Evolutionary conservation across 176 grass and related monocot species (phyloP).

Genomic region (Guadua angustifolia): DNA sequence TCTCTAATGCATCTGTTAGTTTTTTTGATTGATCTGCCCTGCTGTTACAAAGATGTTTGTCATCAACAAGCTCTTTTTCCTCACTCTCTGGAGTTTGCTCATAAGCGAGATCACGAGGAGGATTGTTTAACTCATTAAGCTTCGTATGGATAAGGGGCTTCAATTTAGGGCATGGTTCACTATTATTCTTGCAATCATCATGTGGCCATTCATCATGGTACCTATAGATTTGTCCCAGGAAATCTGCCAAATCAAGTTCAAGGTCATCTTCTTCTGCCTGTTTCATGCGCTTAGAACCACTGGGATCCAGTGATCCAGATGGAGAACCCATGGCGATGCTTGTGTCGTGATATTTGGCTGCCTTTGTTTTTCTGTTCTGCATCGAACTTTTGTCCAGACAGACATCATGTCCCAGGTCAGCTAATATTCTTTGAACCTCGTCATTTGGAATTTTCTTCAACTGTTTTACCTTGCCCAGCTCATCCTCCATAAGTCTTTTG

Average conservation of each 20-base stretch:
- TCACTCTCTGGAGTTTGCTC: constrained; percentile 18
- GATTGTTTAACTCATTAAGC: constrained; percentile 56
- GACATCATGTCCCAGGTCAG: constrained; percentile 62
- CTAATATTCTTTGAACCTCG: constrained; percentile 66
- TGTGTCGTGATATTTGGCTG: constrained; percentile 26
- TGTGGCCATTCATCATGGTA: constrained; percentile 52
- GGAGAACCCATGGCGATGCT: constrained; percentile 21
- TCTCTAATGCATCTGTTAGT: constrained; percentile 59
- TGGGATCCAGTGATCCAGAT: constrained; percentile 27
- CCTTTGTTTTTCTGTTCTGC: constrained; percentile 39
- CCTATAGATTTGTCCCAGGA: constrained; percentile 61
- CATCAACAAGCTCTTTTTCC: constrained; percentile 31
- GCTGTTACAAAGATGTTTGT: constrained; percentile 45
- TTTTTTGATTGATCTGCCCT: constrained; percentile 44
- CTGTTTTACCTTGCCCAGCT: constrained; percentile 60
- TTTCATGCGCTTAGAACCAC: constrained; percentile 48
- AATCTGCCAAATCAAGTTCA: constrained; percentile 58
- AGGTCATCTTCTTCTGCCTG: constrained; percentile 53
- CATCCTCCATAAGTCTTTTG: constrained; percentile 78
- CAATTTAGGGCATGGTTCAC: constrained; percentile 47
- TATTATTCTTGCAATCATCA: constrained; percentile 57
- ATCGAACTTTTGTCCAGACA: constrained; percentile 40
- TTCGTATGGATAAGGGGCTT: constrained; percentile 56
- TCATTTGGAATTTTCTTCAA: constrained; percentile 68
- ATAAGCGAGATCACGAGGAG: constrained; percentile 19